Evolutionary conservation across 2,329 filamentous ascomycete species (phyloP).

Genomic region (Sporothrix sp.): DNA sequence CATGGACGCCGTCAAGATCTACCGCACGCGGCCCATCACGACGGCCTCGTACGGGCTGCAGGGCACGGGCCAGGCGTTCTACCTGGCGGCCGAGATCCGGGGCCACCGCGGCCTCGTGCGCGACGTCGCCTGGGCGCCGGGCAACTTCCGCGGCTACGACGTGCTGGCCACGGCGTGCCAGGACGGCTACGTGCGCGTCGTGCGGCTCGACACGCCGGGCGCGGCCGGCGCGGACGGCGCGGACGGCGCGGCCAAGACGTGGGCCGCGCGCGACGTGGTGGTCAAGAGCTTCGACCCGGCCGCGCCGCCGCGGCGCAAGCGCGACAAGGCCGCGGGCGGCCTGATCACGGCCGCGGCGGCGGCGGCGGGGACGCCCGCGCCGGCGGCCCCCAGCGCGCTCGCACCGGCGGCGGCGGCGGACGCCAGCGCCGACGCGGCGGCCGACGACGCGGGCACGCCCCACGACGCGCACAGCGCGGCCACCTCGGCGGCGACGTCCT

Average conservation of each 20-base stretch:
- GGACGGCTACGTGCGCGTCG: conserved; percentile 84
- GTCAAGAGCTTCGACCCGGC: conserved; percentile 34
- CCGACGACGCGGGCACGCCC: neutral
- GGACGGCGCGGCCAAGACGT: too few species aligned
- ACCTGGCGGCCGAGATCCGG: conserved; percentile 66
- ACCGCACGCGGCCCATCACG: conserved; percentile 58
- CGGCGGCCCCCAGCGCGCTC: neutral
- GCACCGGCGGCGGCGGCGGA: too few species aligned
- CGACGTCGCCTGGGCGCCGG: conserved; percentile 86
- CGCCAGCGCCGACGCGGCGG: conserved; percentile 9
- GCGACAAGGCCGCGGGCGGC: neutral
- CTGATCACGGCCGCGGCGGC: conserved; percentile 4
- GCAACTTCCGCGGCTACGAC: conserved; percentile 83
- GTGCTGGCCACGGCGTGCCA: conserved; percentile 86
- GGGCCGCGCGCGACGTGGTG: conserved; percentile 36
- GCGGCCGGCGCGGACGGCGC: conserved; percentile 35
- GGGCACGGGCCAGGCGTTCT: conserved; percentile 65
- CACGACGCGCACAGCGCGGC: conserved; percentile 6
- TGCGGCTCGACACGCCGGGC: conserved; percentile 59
- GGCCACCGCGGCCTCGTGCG: conserved; percentile 70
- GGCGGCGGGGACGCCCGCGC: neutral
- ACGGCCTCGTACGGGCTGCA: conserved; percentile 41
- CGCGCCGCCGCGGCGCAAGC: conserved; percentile 7
- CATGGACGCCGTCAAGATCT: conserved; percentile 75
- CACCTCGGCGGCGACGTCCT: conserved; percentile 12